Evolutionary conservation across 164 flowering plant genomes (phyloP).

Genomic region (Sedum album): DNA sequence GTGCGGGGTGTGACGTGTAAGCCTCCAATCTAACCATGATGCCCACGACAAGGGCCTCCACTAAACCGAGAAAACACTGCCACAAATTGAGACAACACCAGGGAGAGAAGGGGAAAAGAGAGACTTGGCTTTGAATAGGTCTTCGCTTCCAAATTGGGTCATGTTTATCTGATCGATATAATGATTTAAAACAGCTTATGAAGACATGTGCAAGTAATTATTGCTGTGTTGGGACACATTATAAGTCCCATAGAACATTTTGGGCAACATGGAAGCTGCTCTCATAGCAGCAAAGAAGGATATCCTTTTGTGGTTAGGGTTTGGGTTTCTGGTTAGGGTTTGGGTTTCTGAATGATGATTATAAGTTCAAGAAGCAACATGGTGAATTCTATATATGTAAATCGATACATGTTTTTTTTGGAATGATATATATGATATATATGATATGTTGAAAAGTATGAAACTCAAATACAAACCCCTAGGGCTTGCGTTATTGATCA

Average conservation of each 20-base stretch:
- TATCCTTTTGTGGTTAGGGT: background rate
- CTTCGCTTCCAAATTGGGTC: constrained; percentile 6
- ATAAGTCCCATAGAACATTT: background rate
- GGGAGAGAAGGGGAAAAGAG: background rate
- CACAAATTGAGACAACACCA: background rate
- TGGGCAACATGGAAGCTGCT: too few species aligned
- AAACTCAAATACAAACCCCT: too few species aligned
- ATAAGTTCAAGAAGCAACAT: too few species aligned
- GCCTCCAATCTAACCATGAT: background rate
- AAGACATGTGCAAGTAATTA: background rate
- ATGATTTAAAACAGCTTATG: constrained; percentile 1
- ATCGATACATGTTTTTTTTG: too few species aligned
- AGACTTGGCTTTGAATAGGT: constrained; percentile 5
- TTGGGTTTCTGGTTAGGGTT: background rate
- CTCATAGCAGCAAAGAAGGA: background rate
- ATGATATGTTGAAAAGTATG: too few species aligned
- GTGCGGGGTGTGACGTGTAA: constrained; percentile 2
- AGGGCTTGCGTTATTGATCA: too few species aligned
- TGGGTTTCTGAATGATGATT: too few species aligned
- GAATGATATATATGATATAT: too few species aligned
- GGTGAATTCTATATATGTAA: too few species aligned
- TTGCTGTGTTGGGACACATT: background rate
- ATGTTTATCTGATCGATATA: background rate
- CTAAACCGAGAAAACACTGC: background rate
- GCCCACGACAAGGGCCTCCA: background rate